Evolutionary conservation across 768 basidiomycete species (phyloP).

Genomic region (Russula foetens): DNA sequence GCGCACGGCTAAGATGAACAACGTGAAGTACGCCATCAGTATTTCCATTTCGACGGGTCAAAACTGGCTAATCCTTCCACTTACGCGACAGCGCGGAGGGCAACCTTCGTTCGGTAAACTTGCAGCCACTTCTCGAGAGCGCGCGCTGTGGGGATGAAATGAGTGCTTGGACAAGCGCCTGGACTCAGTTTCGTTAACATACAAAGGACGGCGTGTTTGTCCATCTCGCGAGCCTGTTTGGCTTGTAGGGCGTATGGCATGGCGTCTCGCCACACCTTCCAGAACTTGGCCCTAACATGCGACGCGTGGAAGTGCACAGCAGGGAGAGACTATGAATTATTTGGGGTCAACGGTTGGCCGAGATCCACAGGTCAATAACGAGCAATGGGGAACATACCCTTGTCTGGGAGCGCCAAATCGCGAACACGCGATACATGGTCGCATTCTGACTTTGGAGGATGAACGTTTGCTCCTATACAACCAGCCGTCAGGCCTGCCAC

Average conservation of each 20-base stretch:
- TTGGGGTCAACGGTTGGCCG: slow-evolving; percentile 8
- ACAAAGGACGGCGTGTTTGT: slow-evolving; percentile 52
- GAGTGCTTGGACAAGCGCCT: slow-evolving; percentile 6
- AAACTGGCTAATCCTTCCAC: slow-evolving; percentile 27
- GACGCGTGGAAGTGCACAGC: slow-evolving; percentile 70
- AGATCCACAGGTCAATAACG: neutral
- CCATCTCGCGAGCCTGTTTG: slow-evolving; percentile 55
- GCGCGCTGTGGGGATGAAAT: slow-evolving; percentile 32
- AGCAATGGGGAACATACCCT: slow-evolving; percentile 33
- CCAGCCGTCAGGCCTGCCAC: neutral
- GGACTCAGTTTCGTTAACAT: slow-evolving; percentile 25
- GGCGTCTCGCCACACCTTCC: slow-evolving; percentile 56
- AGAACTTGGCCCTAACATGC: slow-evolving; percentile 50
- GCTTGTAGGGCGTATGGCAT: slow-evolving; percentile 64
- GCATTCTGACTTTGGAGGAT: slow-evolving; percentile 50
- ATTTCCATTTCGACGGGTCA: neutral
- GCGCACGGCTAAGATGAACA: slow-evolving; percentile 51
- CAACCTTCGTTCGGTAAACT: slow-evolving; percentile 57
- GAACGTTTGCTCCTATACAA: slow-evolving; percentile 40
- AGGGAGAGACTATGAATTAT: slow-evolving; percentile 54
- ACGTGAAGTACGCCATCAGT: neutral
- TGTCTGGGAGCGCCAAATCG: slow-evolving; percentile 68
- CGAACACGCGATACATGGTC: slow-evolving; percentile 58
- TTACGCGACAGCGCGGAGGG: slow-evolving; percentile 78
- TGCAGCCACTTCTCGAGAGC: slow-evolving; percentile 61